Evolutionary conservation across 2,329 filamentous ascomycete genomes (phyloP).

Genomic region (Fusarium sp.): DNA sequence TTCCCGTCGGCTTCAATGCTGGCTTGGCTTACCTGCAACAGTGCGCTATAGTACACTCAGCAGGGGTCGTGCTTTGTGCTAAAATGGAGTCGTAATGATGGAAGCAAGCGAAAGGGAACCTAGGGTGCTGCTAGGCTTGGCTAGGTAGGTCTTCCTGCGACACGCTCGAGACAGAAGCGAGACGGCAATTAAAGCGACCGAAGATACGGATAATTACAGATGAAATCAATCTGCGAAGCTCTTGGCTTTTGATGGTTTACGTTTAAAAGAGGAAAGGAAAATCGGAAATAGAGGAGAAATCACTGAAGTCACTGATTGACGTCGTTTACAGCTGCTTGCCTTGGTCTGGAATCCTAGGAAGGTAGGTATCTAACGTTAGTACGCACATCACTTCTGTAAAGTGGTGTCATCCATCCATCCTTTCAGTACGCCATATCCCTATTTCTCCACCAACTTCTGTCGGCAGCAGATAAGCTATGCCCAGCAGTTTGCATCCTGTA

Average conservation of each 20-base stretch:
- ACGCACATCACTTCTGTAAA: constrained; percentile 27
- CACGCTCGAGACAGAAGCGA: constrained; percentile 42
- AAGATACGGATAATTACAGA: background rate
- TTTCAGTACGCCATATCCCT: constrained; percentile 18
- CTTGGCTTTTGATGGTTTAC: constrained; percentile 28
- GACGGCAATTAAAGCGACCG: constrained; percentile 19
- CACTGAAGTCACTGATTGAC: constrained; percentile 24
- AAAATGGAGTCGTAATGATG: constrained; percentile 5
- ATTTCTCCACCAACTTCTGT: constrained; percentile 30
- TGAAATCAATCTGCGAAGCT: background rate
- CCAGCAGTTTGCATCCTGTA: constrained; percentile 26
- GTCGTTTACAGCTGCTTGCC: constrained; percentile 33
- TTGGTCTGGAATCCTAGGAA: constrained; percentile 31
- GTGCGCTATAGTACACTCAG: constrained; percentile 10
- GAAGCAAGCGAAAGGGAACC: constrained; percentile 23
- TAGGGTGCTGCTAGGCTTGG: background rate
- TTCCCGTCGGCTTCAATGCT: constrained; percentile 14
- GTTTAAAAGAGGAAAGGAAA: background rate
- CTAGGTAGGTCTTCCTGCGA: constrained; percentile 36
- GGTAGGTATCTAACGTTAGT: constrained; percentile 18
- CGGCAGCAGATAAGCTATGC: constrained; percentile 16
- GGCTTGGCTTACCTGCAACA: constrained; percentile 19
- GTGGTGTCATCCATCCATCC: constrained; percentile 40
- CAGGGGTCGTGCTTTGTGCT: constrained; percentile 30
- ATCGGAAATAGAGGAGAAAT: constrained; percentile 11